Percentiles rank a stretch among this genome's conserved stretches.
phyloP scores from a whole-genome alignment of 2,329 filamentous ascomycete genomes.

The Apiospora pterosperma region DNA sequence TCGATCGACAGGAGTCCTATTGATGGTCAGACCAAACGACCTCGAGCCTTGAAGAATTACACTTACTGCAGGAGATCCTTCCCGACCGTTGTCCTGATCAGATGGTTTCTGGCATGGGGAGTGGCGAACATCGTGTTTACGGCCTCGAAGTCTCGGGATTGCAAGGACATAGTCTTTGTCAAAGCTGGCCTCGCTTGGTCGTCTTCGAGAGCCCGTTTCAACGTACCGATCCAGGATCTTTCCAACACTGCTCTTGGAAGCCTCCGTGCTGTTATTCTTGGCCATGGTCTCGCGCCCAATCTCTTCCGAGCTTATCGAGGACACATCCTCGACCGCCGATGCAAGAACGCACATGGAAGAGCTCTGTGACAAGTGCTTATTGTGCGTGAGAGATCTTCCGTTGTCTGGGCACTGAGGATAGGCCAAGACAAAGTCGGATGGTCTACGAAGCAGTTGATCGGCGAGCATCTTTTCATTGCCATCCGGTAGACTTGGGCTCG shows the following conservation, averaged over 20 bases:
- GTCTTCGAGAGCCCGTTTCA: background rate
- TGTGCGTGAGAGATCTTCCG: slow-evolving; percentile 10
- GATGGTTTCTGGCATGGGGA: background rate
- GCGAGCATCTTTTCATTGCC: slow-evolving; percentile 12
- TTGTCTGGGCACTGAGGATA: slow-evolving; percentile 3
- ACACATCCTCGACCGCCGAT: background rate
- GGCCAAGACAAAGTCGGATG: slow-evolving; percentile 1
- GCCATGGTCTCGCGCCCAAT: background rate
- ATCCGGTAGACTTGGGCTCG: background rate
- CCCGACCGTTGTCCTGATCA: background rate
- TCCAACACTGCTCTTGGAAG: background rate
- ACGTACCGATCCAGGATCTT: background rate
- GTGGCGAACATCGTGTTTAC: background rate
- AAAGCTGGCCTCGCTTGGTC: background rate
- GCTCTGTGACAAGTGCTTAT: slow-evolving; percentile 4
- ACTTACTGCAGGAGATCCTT: background rate
- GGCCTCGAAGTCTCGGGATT: background rate
- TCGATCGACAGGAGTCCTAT: background rate
- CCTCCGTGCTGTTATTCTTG: background rate
- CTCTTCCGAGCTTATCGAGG: background rate
- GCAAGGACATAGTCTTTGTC: background rate
- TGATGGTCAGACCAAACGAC: background rate
- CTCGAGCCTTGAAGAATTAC: background rate
- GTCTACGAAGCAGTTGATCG: background rate
- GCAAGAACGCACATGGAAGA: background rate